A percentile compares a stretch with the other conserved stretches of the same genome.
These are phyloP conservation scores for Exobasidium cylindrosporum DNA, from an alignment of 1,284 basidiomycete species.

Conservation along the genomic window DNA sequence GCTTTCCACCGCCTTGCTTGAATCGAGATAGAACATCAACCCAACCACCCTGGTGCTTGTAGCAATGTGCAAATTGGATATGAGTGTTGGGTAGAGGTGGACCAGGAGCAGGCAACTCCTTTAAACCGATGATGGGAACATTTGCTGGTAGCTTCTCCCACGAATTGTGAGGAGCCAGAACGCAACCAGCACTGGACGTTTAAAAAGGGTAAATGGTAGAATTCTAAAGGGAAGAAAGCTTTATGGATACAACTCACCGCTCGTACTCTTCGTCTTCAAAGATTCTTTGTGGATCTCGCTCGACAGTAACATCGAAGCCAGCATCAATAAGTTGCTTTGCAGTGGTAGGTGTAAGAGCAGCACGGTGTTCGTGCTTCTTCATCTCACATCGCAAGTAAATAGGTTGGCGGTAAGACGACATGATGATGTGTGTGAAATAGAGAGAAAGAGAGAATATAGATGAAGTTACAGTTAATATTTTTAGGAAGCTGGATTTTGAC, in stretches of 20 bases:
- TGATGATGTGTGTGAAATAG: not conserved
- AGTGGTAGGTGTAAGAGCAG: slow-evolving; percentile 89
- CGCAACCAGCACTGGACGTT: slow-evolving; percentile 68
- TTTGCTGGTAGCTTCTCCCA: slow-evolving; percentile 78
- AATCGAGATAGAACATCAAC: slow-evolving; percentile 82
- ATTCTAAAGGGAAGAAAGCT: not conserved
- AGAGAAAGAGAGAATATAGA: not conserved
- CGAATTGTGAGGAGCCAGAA: slow-evolving; percentile 79
- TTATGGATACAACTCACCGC: slow-evolving; percentile 62
- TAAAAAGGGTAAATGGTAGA: not conserved
- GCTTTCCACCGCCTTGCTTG: slow-evolving; percentile 75
- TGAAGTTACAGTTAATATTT: no score
- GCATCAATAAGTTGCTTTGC: slow-evolving; percentile 84
- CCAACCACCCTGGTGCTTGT: slow-evolving; percentile 96
- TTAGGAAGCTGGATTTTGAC: no score
- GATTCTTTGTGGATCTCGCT: slow-evolving; percentile 89
- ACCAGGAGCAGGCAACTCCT: slow-evolving; percentile 72
- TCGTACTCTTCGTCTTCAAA: slow-evolving; percentile 93
- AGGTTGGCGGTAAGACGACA: slow-evolving; percentile 25
- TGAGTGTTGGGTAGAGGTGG: slow-evolving; percentile 65
- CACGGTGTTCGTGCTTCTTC: slow-evolving; percentile 69
- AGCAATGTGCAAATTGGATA: slow-evolving; percentile 99
- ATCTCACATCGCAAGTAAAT: slow-evolving; percentile 53
- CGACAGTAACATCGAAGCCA: slow-evolving; percentile 87
- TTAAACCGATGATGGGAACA: slow-evolving; percentile 88